Percentiles rank a stretch among this genome's conserved stretches.
These are phyloP conservation scores for Andrographis paniculata DNA, from an alignment of 305 asterid genomes.

Conservation along the genomic window DNA sequence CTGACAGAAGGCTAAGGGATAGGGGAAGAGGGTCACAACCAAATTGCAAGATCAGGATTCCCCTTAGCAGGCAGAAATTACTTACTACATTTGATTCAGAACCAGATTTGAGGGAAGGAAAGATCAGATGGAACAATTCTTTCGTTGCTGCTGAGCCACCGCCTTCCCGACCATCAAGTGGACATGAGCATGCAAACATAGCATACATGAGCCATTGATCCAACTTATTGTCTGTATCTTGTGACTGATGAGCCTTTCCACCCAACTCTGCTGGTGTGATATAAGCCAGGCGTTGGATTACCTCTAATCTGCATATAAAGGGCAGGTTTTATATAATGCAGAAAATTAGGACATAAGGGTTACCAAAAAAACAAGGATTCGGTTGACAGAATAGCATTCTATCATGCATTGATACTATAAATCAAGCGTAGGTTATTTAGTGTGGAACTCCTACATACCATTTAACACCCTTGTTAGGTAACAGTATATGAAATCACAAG, in stretches of 20 bases:
- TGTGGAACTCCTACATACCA: too few species aligned
- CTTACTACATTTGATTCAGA: conserved; percentile 90
- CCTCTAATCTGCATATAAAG: conserved; percentile 67
- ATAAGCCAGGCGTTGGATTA: conserved; percentile 91
- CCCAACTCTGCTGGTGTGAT: conserved; percentile 95
- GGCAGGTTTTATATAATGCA: conserved; percentile 1
- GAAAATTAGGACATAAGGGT: too few species aligned
- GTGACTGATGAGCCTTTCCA: conserved; percentile 93
- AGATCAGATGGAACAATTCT: conserved; percentile 92
- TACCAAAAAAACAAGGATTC: conserved; percentile 6
- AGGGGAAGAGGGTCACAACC: too few species aligned
- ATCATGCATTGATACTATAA: conserved; percentile 3
- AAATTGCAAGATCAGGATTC: too few species aligned
- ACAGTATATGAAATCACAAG: too few species aligned
- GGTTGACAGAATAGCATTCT: conserved; percentile 14
- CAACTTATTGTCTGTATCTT: conserved; percentile 91
- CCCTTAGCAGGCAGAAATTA: conserved; percentile 26
- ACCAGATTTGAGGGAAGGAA: conserved; percentile 94
- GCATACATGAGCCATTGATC: conserved; percentile 99
- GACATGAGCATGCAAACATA: conserved; percentile 96
- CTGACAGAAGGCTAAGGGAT: too few species aligned
- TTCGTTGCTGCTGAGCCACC: conserved; percentile 83
- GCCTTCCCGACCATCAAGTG: conserved; percentile 78
- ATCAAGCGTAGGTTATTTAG: not conserved
- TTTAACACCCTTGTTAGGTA: too few species aligned